A percentile compares a stretch with the other conserved stretches of the same genome.
Conservation (phyloP, 208 protist species). For the Trypanosomatidae sp. region DNA sequence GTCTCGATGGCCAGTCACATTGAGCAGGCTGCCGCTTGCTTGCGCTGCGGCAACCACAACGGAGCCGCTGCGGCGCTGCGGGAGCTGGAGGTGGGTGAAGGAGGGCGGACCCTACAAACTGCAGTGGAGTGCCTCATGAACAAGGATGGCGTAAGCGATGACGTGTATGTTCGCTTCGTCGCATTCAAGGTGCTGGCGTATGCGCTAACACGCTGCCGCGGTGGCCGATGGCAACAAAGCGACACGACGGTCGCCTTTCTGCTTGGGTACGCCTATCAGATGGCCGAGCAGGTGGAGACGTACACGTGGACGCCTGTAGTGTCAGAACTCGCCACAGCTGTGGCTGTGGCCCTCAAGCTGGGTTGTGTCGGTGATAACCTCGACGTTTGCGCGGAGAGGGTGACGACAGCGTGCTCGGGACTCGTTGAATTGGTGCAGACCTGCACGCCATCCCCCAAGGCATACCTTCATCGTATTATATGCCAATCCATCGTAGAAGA, state of each 20-base stretch:
- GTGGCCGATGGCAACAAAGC: constrained; percentile 24
- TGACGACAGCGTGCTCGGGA: constrained; percentile 15
- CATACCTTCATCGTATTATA: constrained; percentile 23
- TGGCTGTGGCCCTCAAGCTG: constrained; percentile 73
- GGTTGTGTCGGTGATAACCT: constrained; percentile 32
- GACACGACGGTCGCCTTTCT: constrained; percentile 40
- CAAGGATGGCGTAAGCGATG: constrained; percentile 14
- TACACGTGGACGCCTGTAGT: constrained; percentile 60
- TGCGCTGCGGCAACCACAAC: constrained; percentile 60
- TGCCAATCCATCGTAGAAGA: constrained; percentile 58
- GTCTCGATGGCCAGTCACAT: constrained; percentile 21
- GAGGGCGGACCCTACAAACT: constrained; percentile 30
- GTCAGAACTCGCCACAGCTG: constrained; percentile 50
- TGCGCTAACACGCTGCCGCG: constrained; percentile 39
- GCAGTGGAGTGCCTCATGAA: constrained; percentile 15
- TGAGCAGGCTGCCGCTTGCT: constrained; percentile 40
- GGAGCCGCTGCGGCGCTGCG: constrained; percentile 47
- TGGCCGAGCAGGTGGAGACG: constrained; percentile 21
- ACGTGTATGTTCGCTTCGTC: constrained; percentile 65
- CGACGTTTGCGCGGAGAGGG: constrained; percentile 10
- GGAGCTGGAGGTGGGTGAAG: constrained; percentile 37
- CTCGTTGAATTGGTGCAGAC: constrained; percentile 16
- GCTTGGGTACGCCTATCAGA: constrained; percentile 34
- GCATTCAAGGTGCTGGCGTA: constrained; percentile 63
- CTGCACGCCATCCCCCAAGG: constrained; percentile 9